phyloP scores from a whole-genome alignment of 805 yeast genomes.

The Yarrowia bubula region DNA sequence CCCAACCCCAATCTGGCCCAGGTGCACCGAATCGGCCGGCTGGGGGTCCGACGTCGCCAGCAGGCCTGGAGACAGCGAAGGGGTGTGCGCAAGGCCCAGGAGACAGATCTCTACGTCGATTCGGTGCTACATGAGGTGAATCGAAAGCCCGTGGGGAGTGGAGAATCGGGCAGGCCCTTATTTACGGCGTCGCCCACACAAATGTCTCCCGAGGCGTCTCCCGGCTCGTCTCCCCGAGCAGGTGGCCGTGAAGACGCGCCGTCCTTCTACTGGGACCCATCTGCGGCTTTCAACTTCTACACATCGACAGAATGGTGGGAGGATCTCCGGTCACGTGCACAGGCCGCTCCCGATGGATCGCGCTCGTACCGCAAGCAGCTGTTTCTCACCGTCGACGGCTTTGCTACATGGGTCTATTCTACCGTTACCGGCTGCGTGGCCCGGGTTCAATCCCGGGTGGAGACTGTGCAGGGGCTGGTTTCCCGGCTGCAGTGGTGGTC shows the following conservation, averaged over 20 bases:
- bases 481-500: slow-evolving; percentile 8
- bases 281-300: slow-evolving; percentile 1
- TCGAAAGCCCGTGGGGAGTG: no score
- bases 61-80: slow-evolving; percentile 23
- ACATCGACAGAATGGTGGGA: slow-evolving; percentile 1
- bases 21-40: background rate
- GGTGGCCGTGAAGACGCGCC: background rate
- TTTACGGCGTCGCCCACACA: no score
- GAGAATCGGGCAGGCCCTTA: no score
- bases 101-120: background rate
- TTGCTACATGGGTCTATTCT: background rate
- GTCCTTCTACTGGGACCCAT: slow-evolving; percentile 8
- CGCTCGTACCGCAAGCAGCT: slow-evolving; percentile 14
- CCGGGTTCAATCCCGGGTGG: background rate
- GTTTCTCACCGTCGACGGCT: slow-evolving; percentile 2
- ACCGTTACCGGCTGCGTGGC: background rate
- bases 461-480: slow-evolving; percentile 1
- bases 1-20: background rate
- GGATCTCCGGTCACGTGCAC: background rate
- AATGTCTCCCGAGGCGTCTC: no score
- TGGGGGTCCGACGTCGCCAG: slow-evolving; percentile 14
- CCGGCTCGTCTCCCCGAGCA: no score
- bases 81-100: background rate
- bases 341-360: background rate
- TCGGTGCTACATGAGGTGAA: background rate